Conservation (phyloP, 2,329 filamentous ascomycete genomes). For the Neopestalotiopsis sp. region DNA sequence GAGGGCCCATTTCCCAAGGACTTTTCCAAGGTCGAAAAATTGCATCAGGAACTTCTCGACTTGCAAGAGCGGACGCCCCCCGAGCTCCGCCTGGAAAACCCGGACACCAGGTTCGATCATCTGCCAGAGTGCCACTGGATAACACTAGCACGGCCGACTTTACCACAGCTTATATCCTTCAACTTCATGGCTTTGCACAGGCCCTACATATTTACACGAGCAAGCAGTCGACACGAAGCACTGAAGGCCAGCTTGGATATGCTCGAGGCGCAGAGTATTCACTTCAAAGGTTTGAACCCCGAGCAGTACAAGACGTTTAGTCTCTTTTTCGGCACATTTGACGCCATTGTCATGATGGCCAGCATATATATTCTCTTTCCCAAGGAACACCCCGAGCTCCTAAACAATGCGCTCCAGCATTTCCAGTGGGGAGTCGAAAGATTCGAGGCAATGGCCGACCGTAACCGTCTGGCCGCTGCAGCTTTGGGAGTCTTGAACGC, state of each 20-base stretch:
- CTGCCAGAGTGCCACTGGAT: constrained; percentile 61
- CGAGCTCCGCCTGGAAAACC: constrained; percentile 58
- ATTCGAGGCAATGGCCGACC: constrained; percentile 59
- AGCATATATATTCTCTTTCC: constrained; percentile 67
- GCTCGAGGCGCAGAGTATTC: constrained; percentile 57
- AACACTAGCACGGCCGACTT: constrained; percentile 46
- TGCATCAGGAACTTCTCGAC: constrained; percentile 56
- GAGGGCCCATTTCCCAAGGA: constrained; percentile 60
- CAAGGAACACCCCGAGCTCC: constrained; percentile 54
- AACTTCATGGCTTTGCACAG: constrained; percentile 65
- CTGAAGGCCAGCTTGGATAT: constrained; percentile 60
- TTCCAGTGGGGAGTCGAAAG: constrained; percentile 65
- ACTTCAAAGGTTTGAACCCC: constrained; percentile 53
- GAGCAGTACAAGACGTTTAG: constrained; percentile 60
- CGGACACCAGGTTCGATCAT: constrained; percentile 61
- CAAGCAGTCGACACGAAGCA: constrained; percentile 58
- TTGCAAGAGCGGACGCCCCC: constrained; percentile 55
- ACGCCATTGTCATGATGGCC: constrained; percentile 65
- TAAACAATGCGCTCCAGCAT: constrained; percentile 55
- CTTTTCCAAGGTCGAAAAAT: constrained; percentile 56
- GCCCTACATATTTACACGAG: constrained; percentile 65
- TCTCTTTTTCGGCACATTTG: constrained; percentile 68
- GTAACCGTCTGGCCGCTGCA: constrained; percentile 58
- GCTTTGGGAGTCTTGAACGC: constrained; percentile 61
- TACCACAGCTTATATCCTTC: constrained; percentile 56